A percentile compares a stretch with the other conserved stretches of the same genome.
Evolutionary conservation across 2,329 filamentous ascomycete species (phyloP).

Genomic region (Ophidiomyces ophidiicola): DNA sequence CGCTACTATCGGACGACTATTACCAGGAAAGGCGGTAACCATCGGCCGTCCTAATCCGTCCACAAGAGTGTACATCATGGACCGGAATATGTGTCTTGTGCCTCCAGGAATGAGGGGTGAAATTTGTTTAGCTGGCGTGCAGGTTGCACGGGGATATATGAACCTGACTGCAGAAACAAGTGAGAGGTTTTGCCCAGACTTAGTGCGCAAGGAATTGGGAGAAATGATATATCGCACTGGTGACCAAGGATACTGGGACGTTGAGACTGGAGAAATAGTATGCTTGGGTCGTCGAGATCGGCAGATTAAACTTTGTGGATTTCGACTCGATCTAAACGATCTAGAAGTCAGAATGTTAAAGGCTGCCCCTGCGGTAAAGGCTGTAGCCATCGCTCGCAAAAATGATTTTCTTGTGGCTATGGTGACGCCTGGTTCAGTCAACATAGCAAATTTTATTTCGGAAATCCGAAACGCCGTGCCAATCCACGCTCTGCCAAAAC

Average conservation of each 20-base stretch:
- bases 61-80: slow-evolving; percentile 2
- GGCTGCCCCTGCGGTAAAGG: neutral
- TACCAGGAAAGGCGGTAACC: neutral
- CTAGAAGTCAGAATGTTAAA: slow-evolving; percentile 19
- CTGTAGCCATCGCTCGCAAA: neutral
- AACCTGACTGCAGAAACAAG: slow-evolving; percentile 21
- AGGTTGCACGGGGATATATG: slow-evolving; percentile 35
- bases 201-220: slow-evolving; percentile 17
- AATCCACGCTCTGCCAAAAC: neutral
- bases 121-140: slow-evolving; percentile 34
- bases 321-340: slow-evolving; percentile 33
- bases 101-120: slow-evolving; percentile 31
- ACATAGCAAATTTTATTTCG: slow-evolving; percentile 1
- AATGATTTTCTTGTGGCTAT: slow-evolving; percentile 7
- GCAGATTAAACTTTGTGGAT: slow-evolving; percentile 30
- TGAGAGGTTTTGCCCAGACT: slow-evolving; percentile 25
- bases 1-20: neutral
- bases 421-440: slow-evolving; percentile 1
- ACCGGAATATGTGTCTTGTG: slow-evolving; percentile 16
- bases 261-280: slow-evolving; percentile 27
- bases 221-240: slow-evolving; percentile 33
- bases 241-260: slow-evolving; percentile 30
- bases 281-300: slow-evolving; percentile 34
- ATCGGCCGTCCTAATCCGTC: neutral
- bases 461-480: slow-evolving; percentile 7